Conservation (phyloP, 768 basidiomycete genomes). For the Cubamyces lactineus region DNA sequence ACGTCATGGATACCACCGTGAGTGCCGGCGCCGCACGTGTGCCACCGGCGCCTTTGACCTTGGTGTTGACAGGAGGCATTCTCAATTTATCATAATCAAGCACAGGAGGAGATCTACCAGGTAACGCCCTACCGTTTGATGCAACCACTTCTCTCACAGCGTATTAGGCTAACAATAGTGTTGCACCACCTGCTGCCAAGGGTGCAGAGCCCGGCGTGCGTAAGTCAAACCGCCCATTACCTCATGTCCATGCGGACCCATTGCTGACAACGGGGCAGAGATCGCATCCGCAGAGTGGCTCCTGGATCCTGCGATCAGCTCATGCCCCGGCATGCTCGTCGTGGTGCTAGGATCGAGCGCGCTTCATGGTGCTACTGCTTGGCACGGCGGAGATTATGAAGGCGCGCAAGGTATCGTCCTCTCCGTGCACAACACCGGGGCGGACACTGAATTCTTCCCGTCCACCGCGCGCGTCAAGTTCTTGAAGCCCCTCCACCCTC, state of each 20-base stretch:
- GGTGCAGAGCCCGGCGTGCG: background rate
- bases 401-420: constrained; percentile 18
- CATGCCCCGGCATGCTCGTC: constrained; percentile 12
- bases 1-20: background rate
- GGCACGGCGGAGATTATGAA: constrained; percentile 24
- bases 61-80: background rate
- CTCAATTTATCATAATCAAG: background rate
- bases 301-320: constrained; percentile 3
- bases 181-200: background rate
- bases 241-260: too few relatives aligned
- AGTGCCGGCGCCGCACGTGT: background rate
- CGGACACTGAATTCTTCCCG: constrained; percentile 6
- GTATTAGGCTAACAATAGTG: background rate
- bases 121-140: background rate
- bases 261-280: too few relatives aligned
- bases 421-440: constrained; percentile 23
- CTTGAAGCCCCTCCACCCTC: constrained; percentile 6
- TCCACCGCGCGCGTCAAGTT: constrained; percentile 22
- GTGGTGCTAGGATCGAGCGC: constrained; percentile 1
- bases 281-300: constrained; percentile 3
- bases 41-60: background rate
- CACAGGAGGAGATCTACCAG: background rate
- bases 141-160: too few relatives aligned
- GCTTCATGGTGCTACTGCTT: background rate
- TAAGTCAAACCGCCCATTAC: too few relatives aligned